phyloP scores from a whole-genome alignment of 1,284 basidiomycete species.

The Cutaneotrichosporon mucoides region DNA sequence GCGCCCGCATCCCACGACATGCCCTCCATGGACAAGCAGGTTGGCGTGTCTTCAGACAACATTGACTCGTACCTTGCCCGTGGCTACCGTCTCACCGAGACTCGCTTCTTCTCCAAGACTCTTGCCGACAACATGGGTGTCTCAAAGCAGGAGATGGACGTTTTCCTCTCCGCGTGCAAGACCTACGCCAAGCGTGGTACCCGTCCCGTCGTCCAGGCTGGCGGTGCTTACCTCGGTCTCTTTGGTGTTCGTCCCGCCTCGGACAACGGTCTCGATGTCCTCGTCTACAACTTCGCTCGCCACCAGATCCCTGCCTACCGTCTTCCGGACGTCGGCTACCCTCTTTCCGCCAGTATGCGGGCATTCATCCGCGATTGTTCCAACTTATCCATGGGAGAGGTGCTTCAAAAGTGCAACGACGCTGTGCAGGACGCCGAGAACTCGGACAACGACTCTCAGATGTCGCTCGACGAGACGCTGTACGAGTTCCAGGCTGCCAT shows the following conservation, averaged over 20 bases:
- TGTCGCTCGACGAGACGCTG: conserved; percentile 46
- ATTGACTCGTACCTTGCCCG: conserved; percentile 51
- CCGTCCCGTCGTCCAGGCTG: conserved; percentile 52
- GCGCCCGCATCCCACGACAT: conserved; percentile 30
- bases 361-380: conserved; percentile 49
- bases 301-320: conserved; percentile 56
- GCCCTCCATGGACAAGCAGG: conserved; percentile 25
- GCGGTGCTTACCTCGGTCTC: conserved; percentile 53
- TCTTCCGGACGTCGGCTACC: conserved; percentile 51
- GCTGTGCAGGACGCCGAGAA: conserved; percentile 43
- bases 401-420: conserved; percentile 48
- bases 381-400: conserved; percentile 50
- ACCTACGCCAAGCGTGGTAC: conserved; percentile 54
- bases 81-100: conserved; percentile 54
- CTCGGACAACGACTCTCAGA: conserved; percentile 33
- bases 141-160: conserved; percentile 52
- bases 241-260: conserved; percentile 52
- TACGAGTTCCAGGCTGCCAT: conserved; percentile 53
- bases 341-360: conserved; percentile 48
- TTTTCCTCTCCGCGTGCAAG: conserved; percentile 52
- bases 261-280: conserved; percentile 48
- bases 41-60: conserved; percentile 34
- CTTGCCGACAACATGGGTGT: conserved; percentile 52
- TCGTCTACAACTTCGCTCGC: conserved; percentile 55
- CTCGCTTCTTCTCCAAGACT: conserved; percentile 52